Conservation (phyloP, 345 rosid genomes). For the Eucalyptus marginata region DNA sequence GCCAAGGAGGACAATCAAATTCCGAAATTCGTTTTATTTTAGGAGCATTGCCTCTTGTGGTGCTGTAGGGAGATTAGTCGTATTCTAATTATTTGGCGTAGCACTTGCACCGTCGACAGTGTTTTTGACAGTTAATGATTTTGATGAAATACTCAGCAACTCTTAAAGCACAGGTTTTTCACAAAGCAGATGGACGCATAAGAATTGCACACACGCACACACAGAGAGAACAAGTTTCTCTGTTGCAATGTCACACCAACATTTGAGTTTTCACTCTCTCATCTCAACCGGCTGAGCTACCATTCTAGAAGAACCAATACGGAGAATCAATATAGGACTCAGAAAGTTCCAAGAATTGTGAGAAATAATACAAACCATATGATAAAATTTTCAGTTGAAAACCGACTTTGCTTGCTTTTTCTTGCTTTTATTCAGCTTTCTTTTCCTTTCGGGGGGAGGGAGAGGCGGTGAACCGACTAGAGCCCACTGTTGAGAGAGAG, state of each 20-base stretch:
- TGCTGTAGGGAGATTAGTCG: neutral
- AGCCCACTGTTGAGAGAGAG: neutral
- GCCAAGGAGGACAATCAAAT: neutral
- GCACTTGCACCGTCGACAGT: neutral
- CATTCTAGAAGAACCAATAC: neutral
- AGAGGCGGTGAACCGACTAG: neutral
- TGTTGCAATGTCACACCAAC: neutral
- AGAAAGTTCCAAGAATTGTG: neutral
- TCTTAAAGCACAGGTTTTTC: neutral
- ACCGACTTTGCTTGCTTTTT: neutral
- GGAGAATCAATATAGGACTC: neutral
- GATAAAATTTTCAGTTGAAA: neutral
- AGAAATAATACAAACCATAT: neutral
- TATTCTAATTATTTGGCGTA: neutral
- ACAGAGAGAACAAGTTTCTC: neutral
- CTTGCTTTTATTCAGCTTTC: neutral
- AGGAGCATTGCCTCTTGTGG: neutral
- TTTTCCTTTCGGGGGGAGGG: neutral
- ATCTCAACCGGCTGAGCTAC: neutral
- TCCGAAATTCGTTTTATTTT: neutral
- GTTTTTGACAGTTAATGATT: neutral
- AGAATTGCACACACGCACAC: neutral
- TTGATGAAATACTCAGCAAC: neutral
- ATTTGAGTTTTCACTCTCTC: neutral
- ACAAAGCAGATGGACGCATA: neutral